A percentile compares a stretch with the other conserved stretches of the same genome.
Evolutionary conservation across 202 grass and related monocot genomes (phyloP).

Genomic region (Schoenoplectus triqueter): DNA sequence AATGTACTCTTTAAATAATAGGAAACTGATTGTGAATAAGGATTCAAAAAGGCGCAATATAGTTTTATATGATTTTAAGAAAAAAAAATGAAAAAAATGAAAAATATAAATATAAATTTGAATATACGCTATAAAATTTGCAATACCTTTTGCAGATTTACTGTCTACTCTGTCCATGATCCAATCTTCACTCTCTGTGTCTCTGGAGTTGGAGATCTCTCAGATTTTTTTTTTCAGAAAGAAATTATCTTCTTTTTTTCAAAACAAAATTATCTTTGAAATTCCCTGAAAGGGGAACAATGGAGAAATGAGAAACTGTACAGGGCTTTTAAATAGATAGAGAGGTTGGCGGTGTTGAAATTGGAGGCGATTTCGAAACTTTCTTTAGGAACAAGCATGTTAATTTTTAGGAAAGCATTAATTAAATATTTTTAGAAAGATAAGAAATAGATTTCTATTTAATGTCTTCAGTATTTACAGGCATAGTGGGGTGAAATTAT

Average conservation of each 20-base stretch:
- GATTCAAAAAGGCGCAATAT: background rate
- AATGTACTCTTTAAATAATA: background rate
- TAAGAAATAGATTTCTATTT: background rate
- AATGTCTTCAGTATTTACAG: background rate
- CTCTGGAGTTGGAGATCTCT: background rate
- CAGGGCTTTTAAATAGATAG: background rate
- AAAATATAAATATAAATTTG: background rate
- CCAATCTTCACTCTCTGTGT: background rate
- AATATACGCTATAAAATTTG: background rate
- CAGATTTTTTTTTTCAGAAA: background rate
- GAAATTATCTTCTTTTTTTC: background rate
- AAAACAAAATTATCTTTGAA: background rate
- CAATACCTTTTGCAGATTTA: background rate
- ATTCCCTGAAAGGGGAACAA: slow-evolving; percentile 29
- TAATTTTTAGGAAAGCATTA: slow-evolving; percentile 23
- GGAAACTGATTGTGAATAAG: background rate
- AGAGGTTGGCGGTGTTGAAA: background rate
- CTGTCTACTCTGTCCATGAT: background rate
- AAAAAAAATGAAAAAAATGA: background rate
- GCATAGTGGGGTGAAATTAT: too few relatives aligned
- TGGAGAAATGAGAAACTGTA: background rate
- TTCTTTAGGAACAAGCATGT: background rate
- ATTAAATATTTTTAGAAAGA: slow-evolving; percentile 13
- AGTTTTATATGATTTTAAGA: background rate
- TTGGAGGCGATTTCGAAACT: background rate